phyloP scores from a whole-genome alignment of 352 stramenopile genomes.

The Globisporangium heterothallicum region DNA sequence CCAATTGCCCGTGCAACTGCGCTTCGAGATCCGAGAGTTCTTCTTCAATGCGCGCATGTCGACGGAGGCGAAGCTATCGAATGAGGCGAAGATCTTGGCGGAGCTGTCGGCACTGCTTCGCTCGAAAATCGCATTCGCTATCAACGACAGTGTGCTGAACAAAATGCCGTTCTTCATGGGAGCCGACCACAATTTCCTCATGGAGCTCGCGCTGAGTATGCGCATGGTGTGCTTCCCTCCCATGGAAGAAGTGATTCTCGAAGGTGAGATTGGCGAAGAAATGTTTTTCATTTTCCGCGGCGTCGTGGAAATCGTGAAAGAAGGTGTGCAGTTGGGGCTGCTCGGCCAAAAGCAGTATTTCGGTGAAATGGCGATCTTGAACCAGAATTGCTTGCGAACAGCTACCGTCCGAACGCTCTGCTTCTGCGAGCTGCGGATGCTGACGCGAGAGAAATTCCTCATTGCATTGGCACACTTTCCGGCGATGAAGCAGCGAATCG shows the following conservation, averaged over 20 bases:
- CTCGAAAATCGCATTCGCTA: constrained; percentile 71
- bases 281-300: constrained; percentile 78
- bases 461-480: constrained; percentile 42
- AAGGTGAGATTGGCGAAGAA: constrained; percentile 62
- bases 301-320: constrained; percentile 50
- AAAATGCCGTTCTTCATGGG: constrained; percentile 77
- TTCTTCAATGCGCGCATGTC: constrained; percentile 70
- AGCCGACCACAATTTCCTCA: constrained; percentile 70
- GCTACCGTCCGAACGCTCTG: constrained; percentile 65
- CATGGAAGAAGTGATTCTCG: constrained; percentile 56
- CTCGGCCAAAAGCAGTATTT: constrained; percentile 76
- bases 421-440: constrained; percentile 68
- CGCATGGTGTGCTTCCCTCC: constrained; percentile 70
- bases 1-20: constrained; percentile 56
- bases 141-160: constrained; percentile 71
- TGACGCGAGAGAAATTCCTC: constrained; percentile 57
- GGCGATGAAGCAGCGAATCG: constrained; percentile 65
- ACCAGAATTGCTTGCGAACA: constrained; percentile 43
- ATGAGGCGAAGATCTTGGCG: constrained; percentile 58
- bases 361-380: constrained; percentile 73
- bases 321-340: constrained; percentile 43
- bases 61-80: constrained; percentile 51
- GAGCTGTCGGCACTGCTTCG: constrained; percentile 65
- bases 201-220: constrained; percentile 75
- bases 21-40: constrained; percentile 74